phyloP scores from a whole-genome alignment of 2,329 filamentous ascomycete species.

The Pseudodiploospora longispora region DNA sequence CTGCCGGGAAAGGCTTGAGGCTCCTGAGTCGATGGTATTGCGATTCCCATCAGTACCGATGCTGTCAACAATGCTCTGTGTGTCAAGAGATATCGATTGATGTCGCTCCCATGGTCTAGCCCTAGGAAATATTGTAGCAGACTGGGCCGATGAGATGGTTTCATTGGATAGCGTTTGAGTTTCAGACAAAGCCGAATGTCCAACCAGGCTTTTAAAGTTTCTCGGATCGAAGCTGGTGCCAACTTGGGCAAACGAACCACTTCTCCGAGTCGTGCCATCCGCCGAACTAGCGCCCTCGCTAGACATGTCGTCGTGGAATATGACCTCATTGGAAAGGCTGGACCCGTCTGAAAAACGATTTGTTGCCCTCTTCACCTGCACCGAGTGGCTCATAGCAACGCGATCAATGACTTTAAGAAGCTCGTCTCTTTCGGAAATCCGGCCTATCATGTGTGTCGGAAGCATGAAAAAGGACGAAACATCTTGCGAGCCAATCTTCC shows the following conservation, averaged over 20 bases:
- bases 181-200: constrained; percentile 35
- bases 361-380: constrained; percentile 32
- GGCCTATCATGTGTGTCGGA: constrained; percentile 72
- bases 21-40: constrained; percentile 36
- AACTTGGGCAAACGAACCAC: constrained; percentile 40
- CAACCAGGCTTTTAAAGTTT: constrained; percentile 27
- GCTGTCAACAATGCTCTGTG: constrained; percentile 38
- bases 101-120: constrained; percentile 44
- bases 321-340: constrained; percentile 41
- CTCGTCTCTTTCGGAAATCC: constrained; percentile 60
- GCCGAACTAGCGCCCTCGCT: constrained; percentile 53
- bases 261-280: constrained; percentile 42
- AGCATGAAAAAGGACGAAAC: constrained; percentile 89
- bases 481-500: constrained; percentile 73
- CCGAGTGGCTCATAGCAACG: constrained; percentile 57
- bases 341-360: constrained; percentile 47
- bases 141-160: constrained; percentile 39
- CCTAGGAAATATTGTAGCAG: constrained; percentile 26
- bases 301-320: constrained; percentile 44
- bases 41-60: constrained; percentile 34
- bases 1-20: constrained; percentile 45
- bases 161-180: constrained; percentile 34
- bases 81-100: constrained; percentile 42
- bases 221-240: constrained; percentile 32
- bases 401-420: constrained; percentile 70